Conservation (phyloP, 176 grass and related monocot species). For the Juncus inflexus region DNA sequence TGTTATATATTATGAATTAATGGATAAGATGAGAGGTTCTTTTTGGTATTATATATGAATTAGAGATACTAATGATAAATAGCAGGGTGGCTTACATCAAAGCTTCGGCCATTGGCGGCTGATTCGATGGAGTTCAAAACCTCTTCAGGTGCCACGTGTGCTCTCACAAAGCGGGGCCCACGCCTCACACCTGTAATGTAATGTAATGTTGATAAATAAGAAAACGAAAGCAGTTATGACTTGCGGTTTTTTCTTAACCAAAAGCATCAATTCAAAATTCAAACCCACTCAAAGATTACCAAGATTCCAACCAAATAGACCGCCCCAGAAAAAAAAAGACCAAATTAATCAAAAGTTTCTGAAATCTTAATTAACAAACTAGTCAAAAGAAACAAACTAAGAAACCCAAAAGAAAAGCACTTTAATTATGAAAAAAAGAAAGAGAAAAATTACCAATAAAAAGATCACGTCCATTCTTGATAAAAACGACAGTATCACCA, state of each 20-base stretch:
- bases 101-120: constrained; percentile 28
- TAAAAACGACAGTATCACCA: constrained; percentile 54
- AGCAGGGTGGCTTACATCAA: no score
- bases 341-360: background rate
- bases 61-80: background rate
- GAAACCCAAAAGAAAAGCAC: background rate
- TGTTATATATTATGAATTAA: background rate
- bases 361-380: background rate
- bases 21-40: background rate
- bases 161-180: constrained; percentile 29
- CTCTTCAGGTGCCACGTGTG: constrained; percentile 33
- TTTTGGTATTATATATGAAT: background rate
- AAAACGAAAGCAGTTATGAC: background rate
- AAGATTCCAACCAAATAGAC: background rate
- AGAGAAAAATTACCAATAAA: constrained; percentile 13
- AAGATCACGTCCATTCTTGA: constrained; percentile 16
- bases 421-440: background rate
- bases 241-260: background rate
- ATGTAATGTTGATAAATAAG: background rate
- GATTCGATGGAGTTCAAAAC: constrained; percentile 38
- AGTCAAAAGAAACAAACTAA: background rate
- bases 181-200: background rate
- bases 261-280: background rate
- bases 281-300: constrained; percentile 11
- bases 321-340: background rate